These are phyloP conservation scores for Leccinum subgranulosum DNA, from an alignment of 768 basidiomycete genomes.

Conservation along the genomic window DNA sequence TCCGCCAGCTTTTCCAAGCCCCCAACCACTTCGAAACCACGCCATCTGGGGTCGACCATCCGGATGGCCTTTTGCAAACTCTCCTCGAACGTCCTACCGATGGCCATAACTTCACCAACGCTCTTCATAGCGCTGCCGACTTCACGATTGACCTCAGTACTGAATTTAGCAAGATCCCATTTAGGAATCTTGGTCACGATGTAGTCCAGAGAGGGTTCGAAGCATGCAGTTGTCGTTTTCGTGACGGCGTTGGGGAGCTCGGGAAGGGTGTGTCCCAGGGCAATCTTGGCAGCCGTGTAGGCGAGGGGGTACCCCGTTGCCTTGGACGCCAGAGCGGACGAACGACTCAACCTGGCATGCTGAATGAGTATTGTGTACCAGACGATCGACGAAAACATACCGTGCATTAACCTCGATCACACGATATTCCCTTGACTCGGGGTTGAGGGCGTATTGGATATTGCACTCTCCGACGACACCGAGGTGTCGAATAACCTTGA, in stretches of 20 bases:
- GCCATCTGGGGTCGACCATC: constrained; percentile 95
- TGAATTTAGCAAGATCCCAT: constrained; percentile 99
- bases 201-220: constrained; percentile 98
- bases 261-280: constrained; percentile 94
- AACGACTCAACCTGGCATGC: constrained; percentile 63
- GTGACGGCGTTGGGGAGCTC: constrained; percentile 99
- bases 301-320: constrained; percentile 99
- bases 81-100: constrained; percentile 98
- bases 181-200: constrained; percentile 99
- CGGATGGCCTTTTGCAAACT: constrained; percentile 97
- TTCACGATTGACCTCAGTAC: constrained; percentile 86
- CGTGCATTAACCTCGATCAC: constrained; percentile 98
- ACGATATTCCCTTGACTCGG: constrained; percentile 88
- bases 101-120: constrained; percentile 99
- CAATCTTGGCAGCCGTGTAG: constrained; percentile 98
- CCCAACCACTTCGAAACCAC: constrained; percentile 95
- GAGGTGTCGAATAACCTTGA: constrained; percentile 91
- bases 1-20: constrained; percentile 80
- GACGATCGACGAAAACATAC: constrained; percentile 29
- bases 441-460: constrained; percentile 98
- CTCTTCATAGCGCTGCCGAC: constrained; percentile 99
- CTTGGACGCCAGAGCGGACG: constrained; percentile 95
- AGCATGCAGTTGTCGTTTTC: constrained; percentile 98
- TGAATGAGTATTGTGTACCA: not conserved
- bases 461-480: constrained; percentile 95